Evolutionary conservation across 1,284 basidiomycete genomes (phyloP).

Genomic region (Ceratobasidium sp.): DNA sequence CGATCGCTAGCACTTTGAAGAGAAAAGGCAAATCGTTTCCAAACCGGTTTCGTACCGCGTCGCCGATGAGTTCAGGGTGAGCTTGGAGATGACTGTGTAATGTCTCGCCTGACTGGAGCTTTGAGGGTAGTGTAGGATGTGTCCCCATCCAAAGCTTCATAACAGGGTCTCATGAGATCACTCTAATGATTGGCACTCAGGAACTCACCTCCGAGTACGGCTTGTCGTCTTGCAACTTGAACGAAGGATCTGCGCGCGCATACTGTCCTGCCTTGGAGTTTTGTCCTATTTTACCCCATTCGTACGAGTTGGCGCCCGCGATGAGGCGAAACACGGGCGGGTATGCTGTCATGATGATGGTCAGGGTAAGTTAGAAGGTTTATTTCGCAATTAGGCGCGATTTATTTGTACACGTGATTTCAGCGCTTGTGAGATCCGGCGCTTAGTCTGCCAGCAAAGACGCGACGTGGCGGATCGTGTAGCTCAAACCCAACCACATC

Average conservation of each 20-base stretch:
- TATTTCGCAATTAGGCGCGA: constrained; percentile 23
- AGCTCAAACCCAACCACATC: constrained; percentile 20
- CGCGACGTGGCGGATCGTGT: constrained; percentile 42
- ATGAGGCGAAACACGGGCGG: constrained; percentile 49
- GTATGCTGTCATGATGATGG: constrained; percentile 28
- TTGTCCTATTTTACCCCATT: constrained; percentile 69
- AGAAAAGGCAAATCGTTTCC: constrained; percentile 89
- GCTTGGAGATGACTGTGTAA: constrained; percentile 75
- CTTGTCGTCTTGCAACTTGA: constrained; percentile 66
- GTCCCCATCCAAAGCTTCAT: constrained; percentile 98
- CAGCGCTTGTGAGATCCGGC: constrained; percentile 26
- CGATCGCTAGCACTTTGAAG: constrained; percentile 94
- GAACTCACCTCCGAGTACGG: constrained; percentile 74
- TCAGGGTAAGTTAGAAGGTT: neutral
- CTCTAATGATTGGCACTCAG: neutral
- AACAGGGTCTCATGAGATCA: constrained; percentile 19
- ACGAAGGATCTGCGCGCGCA: constrained; percentile 63
- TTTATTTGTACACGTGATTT: constrained; percentile 41
- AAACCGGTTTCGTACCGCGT: constrained; percentile 72
- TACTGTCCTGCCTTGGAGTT: constrained; percentile 65
- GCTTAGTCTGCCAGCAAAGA: constrained; percentile 42
- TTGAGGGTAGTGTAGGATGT: constrained; percentile 89
- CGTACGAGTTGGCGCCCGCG: constrained; percentile 59
- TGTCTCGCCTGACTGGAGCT: constrained; percentile 62
- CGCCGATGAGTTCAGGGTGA: constrained; percentile 78